Conservation (phyloP, 257 asterid genomes). For the Solanum etuberosum region DNA sequence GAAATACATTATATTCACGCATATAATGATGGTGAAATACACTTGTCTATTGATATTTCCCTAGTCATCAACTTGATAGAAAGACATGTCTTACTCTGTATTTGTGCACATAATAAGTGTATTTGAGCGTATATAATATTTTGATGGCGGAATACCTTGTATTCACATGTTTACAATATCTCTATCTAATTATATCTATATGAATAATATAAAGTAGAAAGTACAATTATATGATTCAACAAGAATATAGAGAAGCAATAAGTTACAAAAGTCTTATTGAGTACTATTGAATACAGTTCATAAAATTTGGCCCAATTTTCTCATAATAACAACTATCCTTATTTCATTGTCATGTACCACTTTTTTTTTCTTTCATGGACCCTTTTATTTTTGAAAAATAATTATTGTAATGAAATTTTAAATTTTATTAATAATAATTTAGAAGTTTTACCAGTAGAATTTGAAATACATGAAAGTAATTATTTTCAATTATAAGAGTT, state of each 20-base stretch:
- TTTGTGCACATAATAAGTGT: not conserved
- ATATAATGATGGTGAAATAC: no score
- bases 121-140: not conserved
- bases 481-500: no score
- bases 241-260: not conserved
- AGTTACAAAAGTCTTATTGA: not conserved
- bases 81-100: not conserved
- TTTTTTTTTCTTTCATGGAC: not conserved
- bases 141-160: not conserved
- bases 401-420: no score
- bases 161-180: not conserved
- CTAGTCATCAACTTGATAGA: not conserved
- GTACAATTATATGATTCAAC: not conserved
- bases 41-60: not conserved
- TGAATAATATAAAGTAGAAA: not conserved
- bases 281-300: not conserved
- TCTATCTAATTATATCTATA: no score
- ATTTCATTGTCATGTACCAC: not conserved
- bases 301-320: not conserved
- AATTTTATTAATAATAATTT: no score
- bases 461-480: no score
- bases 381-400: not conserved
- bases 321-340: not conserved
- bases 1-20: not conserved
- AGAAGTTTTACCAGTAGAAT: no score